Percentiles rank a stretch among this genome's conserved stretches.
Evolutionary conservation across 2,329 filamentous ascomycete species (phyloP).

Genomic region (Acephala macrosclerotiorum): DNA sequence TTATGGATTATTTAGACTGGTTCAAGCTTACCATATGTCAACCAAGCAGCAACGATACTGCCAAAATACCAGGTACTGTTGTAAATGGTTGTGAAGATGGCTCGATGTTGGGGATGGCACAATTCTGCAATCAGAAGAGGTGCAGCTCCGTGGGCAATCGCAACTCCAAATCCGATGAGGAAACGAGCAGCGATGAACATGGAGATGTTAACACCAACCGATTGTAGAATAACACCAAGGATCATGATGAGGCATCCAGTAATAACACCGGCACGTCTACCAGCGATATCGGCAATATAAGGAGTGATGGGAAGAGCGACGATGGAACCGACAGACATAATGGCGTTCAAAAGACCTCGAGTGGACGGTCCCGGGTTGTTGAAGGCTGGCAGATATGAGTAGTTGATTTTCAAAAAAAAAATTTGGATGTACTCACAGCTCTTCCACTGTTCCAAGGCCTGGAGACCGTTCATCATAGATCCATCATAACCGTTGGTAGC

Average conservation of each 20-base stretch:
- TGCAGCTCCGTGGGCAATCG: constrained; percentile 40
- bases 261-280: constrained; percentile 55
- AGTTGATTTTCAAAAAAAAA: constrained; percentile 44
- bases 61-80: constrained; percentile 55
- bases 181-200: constrained; percentile 53
- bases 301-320: constrained; percentile 55
- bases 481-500: constrained; percentile 56
- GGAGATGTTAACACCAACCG: constrained; percentile 47
- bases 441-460: constrained; percentile 54
- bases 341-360: constrained; percentile 53
- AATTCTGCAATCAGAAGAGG: constrained; percentile 53
- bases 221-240: constrained; percentile 52
- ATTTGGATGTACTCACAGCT: constrained; percentile 53
- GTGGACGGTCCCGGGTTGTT: constrained; percentile 43
- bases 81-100: constrained; percentile 55
- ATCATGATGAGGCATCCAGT: constrained; percentile 55
- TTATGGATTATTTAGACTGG: neutral
- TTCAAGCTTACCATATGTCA: constrained; percentile 47
- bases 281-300: constrained; percentile 55
- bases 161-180: constrained; percentile 46
- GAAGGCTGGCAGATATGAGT: constrained; percentile 42
- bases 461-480: constrained; percentile 55
- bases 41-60: constrained; percentile 54
- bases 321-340: constrained; percentile 58
- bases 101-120: constrained; percentile 56